A percentile compares a stretch with the other conserved stretches of the same genome.
phyloP scores from a whole-genome alignment of 2,329 filamentous ascomycete species.

The Apiospora rasikravindrae region DNA sequence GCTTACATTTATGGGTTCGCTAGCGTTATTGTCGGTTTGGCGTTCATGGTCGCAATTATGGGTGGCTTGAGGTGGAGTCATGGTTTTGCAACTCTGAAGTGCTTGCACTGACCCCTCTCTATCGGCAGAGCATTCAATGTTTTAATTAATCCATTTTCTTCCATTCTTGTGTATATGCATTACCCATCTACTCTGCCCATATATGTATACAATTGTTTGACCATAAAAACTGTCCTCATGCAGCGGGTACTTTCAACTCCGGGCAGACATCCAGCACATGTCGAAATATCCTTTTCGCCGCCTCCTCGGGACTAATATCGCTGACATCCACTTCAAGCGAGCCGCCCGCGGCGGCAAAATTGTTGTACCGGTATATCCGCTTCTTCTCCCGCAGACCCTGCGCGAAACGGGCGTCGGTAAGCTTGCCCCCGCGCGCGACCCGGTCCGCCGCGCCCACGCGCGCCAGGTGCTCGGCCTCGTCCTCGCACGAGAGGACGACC shows the following conservation, averaged over 20 bases:
- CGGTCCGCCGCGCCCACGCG: neutral
- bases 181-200: neutral
- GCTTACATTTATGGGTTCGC: slow-evolving; percentile 71
- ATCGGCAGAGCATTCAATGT: neutral
- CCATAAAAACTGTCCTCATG: neutral
- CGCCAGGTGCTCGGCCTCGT: neutral
- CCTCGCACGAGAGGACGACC: neutral
- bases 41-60: slow-evolving; percentile 71
- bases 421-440: neutral
- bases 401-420: neutral
- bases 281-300: neutral
- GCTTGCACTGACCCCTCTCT: slow-evolving; percentile 35
- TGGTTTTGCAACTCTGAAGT: slow-evolving; percentile 54
- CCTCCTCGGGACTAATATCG: neutral
- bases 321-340: neutral
- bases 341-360: neutral
- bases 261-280: neutral
- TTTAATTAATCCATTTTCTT: neutral
- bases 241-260: neutral
- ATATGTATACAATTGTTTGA: neutral
- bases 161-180: neutral
- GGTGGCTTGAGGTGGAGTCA: slow-evolving; percentile 75
- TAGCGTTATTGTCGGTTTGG: slow-evolving; percentile 65
- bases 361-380: neutral
- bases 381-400: neutral